Conservation (phyloP, 768 basidiomycete species). For the Mycena floridula region DNA sequence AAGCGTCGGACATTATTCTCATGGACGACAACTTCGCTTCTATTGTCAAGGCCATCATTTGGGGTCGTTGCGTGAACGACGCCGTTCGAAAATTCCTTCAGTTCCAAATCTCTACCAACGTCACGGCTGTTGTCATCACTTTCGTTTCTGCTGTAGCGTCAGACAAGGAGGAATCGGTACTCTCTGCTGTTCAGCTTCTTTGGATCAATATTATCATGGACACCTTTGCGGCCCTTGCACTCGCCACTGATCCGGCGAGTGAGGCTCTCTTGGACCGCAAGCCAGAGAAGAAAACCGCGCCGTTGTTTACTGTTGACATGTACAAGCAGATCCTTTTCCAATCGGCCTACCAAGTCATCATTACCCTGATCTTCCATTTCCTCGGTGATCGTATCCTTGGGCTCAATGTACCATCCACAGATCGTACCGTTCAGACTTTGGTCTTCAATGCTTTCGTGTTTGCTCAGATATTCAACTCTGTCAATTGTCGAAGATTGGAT, state of each 20-base stretch:
- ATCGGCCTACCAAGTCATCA: constrained; percentile 75
- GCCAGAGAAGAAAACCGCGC: constrained; percentile 85
- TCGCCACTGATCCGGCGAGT: constrained; percentile 94
- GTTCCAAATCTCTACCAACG: constrained; percentile 91
- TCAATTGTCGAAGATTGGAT: constrained; percentile 89
- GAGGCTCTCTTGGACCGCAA: constrained; percentile 77
- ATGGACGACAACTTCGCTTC: constrained; percentile 98
- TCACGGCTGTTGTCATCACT: constrained; percentile 92
- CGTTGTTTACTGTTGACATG: constrained; percentile 91
- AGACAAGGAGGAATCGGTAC: constrained; percentile 66
- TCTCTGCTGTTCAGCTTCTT: constrained; percentile 92
- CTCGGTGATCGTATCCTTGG: constrained; percentile 66
- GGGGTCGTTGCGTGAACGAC: constrained; percentile 99
- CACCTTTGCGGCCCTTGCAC: constrained; percentile 94
- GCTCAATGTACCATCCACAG: constrained; percentile 28
- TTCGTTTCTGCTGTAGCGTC: constrained; percentile 88
- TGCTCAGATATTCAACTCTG: constrained; percentile 92
- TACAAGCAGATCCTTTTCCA: constrained; percentile 94
- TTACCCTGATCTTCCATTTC: constrained; percentile 91
- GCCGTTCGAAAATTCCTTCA: constrained; percentile 96
- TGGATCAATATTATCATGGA: constrained; percentile 99
- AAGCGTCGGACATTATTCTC: constrained; percentile 97
- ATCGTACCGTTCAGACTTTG: constrained; percentile 65
- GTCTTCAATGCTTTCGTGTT: constrained; percentile 99
- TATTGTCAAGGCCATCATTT: constrained; percentile 96